phyloP scores from a whole-genome alignment of 306 rosid species.

The Adenanthera pavonina region DNA sequence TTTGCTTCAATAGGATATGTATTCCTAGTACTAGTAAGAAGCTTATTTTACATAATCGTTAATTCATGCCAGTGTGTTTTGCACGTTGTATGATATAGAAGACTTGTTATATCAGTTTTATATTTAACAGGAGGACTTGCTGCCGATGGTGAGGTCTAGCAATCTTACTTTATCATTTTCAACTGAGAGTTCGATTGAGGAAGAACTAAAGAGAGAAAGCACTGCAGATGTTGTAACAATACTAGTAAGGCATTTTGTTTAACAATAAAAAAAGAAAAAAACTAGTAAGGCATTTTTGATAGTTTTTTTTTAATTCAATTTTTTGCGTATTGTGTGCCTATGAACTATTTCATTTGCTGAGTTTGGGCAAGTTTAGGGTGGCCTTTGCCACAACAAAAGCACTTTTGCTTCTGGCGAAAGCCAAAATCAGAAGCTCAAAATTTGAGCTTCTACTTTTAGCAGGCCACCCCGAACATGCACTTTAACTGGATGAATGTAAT shows the following conservation, averaged over 20 bases:
- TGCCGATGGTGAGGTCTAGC: conserved; percentile 77
- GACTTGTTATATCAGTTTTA: conserved; percentile 39
- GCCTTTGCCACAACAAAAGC: too few relatives aligned
- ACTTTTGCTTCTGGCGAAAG: too few relatives aligned
- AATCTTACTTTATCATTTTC: conserved; percentile 93
- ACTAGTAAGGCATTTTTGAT: background rate
- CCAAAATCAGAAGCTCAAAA: too few relatives aligned
- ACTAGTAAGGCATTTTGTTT: conserved; percentile 56
- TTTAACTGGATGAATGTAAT: conserved; percentile 1
- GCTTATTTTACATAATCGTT: background rate
- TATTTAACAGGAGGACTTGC: conserved; percentile 81
- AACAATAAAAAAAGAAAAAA: too few relatives aligned
- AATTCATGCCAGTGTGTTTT: conserved; percentile 17
- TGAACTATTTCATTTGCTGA: conserved; percentile 31
- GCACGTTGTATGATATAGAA: conserved; percentile 24
- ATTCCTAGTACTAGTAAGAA: background rate
- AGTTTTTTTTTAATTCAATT: conserved; percentile 22
- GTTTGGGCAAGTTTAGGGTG: background rate
- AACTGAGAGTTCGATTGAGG: conserved; percentile 91
- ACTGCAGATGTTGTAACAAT: conserved; percentile 93
- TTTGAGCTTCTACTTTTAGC: too few relatives aligned
- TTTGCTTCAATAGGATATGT: background rate
- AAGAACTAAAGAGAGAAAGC: conserved; percentile 95
- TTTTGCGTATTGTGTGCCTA: conserved; percentile 20
- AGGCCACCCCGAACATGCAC: too few relatives aligned